Evolutionary conservation across 805 yeast species (phyloP), one percentile per base, ranked within the genome.

Genomic region (Spencermartinsiella europaea): DNA sequence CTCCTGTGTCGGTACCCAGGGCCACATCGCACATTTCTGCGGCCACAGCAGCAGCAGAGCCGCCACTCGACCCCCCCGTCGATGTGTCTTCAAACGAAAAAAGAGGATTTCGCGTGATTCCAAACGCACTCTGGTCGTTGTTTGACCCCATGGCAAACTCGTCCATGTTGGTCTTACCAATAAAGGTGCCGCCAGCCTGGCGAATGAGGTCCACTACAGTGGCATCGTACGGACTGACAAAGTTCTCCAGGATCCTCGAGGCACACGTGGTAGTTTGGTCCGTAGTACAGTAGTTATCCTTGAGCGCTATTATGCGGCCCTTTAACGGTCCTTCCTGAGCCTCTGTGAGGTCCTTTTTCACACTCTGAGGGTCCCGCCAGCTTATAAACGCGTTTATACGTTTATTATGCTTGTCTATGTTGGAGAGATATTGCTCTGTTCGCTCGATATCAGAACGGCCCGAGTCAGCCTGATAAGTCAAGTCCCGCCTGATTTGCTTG

Each of bases 1-100:
- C 99, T 3, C 99, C 99, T 0, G 99, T 93, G 58, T 93, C 99
- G 0, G 98, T 85, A 0, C 99, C 99, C 33, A 93, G 65, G 1
- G 95, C 77, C 56, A 85, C 80, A 60, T 83, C 87, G 28, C 80
- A 83, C 51, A 80, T 59, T 1, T 69, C 82, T 0, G 83, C 76
- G 1, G 91, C 83, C 1, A 91, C 96, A 0, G 95, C 85, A 0
- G 95, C 95, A 0, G 98, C 98, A 34, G 93, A 78, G 0, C 99
- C 99, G 16, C 98, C 96, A 4, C 96, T 87, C 0, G 97, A 89
- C 0, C 99, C 99, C 10, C 99, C 99, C 2, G 84, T 72, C 1
- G 78, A 66, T 34, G 75, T 64, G 41, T 64, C 63, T 16, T 64
- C 63, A 15, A 57, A 53, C 0, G 66, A 63, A 47, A 62, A 77